A percentile compares a stretch with the other conserved stretches of the same genome.
These are phyloP conservation scores for Penicillium sp. DNA, from an alignment of 2,329 filamentous ascomycete species.

Conservation along the genomic window DNA sequence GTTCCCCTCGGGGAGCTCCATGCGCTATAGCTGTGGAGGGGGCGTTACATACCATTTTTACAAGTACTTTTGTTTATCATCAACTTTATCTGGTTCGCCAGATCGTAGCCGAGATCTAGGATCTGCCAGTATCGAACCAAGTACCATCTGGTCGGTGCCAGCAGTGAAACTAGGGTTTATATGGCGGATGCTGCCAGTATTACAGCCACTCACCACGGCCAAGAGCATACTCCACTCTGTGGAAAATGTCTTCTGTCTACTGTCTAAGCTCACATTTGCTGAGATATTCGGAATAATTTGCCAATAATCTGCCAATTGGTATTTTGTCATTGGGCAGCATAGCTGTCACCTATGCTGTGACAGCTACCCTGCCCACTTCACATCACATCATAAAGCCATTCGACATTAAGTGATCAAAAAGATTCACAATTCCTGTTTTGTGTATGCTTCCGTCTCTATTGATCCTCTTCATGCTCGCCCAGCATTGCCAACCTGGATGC, in stretches of 20 bases:
- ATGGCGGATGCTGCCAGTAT: too few relatives aligned
- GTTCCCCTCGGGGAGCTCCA: conserved; percentile 44
- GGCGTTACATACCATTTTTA: conserved; percentile 45
- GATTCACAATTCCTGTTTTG: background rate
- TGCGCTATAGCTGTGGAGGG: conserved; percentile 54
- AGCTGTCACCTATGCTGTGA: too few relatives aligned
- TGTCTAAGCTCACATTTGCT: too few relatives aligned
- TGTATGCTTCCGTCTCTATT: conserved; percentile 6
- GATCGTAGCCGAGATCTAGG: too few relatives aligned
- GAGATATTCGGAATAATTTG: background rate
- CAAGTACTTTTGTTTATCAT: conserved; percentile 6
- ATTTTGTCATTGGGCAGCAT: background rate
- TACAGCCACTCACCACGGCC: too few relatives aligned
- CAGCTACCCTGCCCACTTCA: background rate
- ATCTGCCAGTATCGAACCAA: too few relatives aligned
- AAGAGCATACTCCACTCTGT: too few relatives aligned
- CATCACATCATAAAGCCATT: conserved; percentile 1
- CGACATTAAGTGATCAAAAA: conserved; percentile 4
- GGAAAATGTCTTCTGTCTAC: too few relatives aligned
- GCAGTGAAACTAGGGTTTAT: too few relatives aligned
- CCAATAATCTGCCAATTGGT: background rate
- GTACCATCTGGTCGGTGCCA: too few relatives aligned
- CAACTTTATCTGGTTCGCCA: too few relatives aligned
- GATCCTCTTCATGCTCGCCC: conserved; percentile 56
- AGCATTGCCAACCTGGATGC: conserved; percentile 85